Conservation (phyloP, 345 rosid genomes). For the Eucalyptus regnans region DNA sequence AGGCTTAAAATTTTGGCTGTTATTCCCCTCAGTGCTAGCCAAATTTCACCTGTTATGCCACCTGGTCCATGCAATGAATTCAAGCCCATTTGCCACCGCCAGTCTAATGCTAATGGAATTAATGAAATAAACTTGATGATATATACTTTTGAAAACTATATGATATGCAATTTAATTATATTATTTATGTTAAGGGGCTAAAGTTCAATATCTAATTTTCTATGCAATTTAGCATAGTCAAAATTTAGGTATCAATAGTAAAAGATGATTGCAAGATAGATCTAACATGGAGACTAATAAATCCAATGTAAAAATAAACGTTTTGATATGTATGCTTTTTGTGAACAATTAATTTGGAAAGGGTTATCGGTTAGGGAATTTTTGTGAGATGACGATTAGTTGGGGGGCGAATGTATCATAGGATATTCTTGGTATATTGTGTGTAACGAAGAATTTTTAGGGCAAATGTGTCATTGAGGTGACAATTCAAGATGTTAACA, state of each 20-base stretch:
- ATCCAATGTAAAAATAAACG: background rate
- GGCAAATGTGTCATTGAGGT: background rate
- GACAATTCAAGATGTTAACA: background rate
- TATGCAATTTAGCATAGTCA: background rate
- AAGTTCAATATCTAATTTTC: background rate
- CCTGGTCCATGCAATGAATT: background rate
- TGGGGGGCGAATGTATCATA: background rate
- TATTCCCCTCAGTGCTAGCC: background rate
- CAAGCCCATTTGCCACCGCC: background rate
- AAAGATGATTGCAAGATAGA: background rate
- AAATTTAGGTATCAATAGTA: background rate
- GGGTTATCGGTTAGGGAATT: background rate
- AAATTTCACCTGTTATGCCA: background rate
- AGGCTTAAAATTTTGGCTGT: background rate
- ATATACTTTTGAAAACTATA: background rate
- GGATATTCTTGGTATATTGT: background rate
- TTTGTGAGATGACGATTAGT: background rate
- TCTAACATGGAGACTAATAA: background rate
- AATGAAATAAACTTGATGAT: background rate
- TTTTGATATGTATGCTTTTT: background rate
- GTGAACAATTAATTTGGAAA: background rate
- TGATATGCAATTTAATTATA: background rate
- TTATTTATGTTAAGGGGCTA: background rate
- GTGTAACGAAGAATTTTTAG: background rate
- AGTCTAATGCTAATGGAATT: background rate